phyloP scores from a whole-genome alignment of 345 rosid genomes.

The Tarenaya hassleriana region DNA sequence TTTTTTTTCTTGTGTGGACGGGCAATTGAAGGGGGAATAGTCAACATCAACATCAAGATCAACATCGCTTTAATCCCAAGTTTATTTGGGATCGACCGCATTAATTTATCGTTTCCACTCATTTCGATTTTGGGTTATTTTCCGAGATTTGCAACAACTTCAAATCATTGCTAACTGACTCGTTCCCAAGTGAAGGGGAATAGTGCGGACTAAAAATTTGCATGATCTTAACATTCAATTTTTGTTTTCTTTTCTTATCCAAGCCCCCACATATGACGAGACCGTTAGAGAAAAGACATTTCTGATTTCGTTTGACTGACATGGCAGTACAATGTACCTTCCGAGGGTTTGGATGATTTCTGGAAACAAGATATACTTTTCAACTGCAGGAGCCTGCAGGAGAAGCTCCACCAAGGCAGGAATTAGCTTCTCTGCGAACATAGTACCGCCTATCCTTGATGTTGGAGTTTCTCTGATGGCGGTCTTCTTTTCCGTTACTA shows the following conservation, averaged over 20 bases:
- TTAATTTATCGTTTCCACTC: too few species aligned
- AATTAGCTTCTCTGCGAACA: constrained; percentile 74
- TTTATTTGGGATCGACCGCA: too few species aligned
- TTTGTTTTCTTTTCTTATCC: neutral
- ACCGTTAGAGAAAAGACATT: neutral
- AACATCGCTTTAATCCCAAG: too few species aligned
- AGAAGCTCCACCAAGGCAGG: constrained; percentile 73
- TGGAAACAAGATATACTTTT: constrained; percentile 59
- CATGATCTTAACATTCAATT: too few species aligned
- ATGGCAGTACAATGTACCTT: constrained; percentile 47
- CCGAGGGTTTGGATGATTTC: constrained; percentile 82
- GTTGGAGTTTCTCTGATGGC: constrained; percentile 31
- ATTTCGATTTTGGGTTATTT: too few species aligned
- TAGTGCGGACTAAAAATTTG: too few species aligned
- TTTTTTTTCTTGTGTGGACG: constrained; percentile 7
- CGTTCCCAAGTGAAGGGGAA: too few species aligned
- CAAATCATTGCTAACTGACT: too few species aligned
- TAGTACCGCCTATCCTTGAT: constrained; percentile 36
- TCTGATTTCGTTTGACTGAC: too few species aligned
- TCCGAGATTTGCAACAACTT: too few species aligned
- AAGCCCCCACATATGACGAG: constrained; percentile 2
- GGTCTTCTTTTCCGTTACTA: constrained; percentile 29
- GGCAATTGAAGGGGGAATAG: neutral
- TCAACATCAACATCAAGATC: neutral
- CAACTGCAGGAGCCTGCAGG: constrained; percentile 56